Conservation (phyloP, 208 protist genomes). For the Trypanosoma congolense region DNA sequence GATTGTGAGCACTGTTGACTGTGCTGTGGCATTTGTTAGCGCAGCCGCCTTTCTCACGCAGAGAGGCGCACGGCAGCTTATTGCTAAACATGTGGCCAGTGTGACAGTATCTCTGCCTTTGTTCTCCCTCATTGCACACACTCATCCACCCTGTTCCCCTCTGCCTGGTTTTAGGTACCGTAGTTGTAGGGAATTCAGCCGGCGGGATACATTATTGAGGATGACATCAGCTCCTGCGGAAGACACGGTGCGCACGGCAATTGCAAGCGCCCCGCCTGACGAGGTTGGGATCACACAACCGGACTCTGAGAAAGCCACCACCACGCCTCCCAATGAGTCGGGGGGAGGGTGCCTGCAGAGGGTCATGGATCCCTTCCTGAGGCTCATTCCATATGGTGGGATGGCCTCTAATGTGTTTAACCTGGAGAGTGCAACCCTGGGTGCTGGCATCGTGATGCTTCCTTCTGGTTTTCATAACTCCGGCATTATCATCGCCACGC, state of each 20-base stretch:
- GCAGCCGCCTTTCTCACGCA: not conserved
- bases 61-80: too few relatives aligned
- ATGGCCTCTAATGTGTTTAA: slow-evolving; percentile 62
- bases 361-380: not conserved
- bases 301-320: not conserved
- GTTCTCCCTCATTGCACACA: too few relatives aligned
- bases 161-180: too few relatives aligned
- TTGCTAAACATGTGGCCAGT: too few relatives aligned
- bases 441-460: slow-evolving; percentile 71
- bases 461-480: slow-evolving; percentile 60
- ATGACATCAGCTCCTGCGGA: too few relatives aligned
- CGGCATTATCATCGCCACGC: slow-evolving; percentile 49
- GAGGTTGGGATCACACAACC: not conserved
- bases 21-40: slow-evolving; percentile 1
- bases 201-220: too few relatives aligned
- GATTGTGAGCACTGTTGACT: not conserved
- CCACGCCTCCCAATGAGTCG: not conserved
- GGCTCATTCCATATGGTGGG: slow-evolving; percentile 64
- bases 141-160: too few relatives aligned
- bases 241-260: too few relatives aligned
- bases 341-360: not conserved
- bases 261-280: too few relatives aligned
- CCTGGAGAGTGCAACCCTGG: slow-evolving; percentile 68
- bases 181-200: too few relatives aligned
- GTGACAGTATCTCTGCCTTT: too few relatives aligned